Evolutionary conservation across 2,329 filamentous ascomycete genomes (phyloP).

Genomic region (Fusarium oxysporum): DNA sequence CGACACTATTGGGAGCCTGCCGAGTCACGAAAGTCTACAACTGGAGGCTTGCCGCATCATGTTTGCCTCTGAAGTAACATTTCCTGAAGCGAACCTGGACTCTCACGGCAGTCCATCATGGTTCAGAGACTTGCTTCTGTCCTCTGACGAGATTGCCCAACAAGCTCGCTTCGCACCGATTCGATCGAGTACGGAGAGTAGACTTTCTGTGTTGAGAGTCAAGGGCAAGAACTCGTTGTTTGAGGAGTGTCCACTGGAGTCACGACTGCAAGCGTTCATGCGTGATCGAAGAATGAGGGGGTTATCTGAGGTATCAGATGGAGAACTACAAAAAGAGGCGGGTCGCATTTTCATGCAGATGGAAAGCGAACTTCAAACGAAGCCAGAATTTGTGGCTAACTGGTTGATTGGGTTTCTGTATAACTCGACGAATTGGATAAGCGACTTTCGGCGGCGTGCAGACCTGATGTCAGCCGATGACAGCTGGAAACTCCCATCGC

Average conservation of each 20-base stretch:
- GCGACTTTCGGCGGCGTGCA: slow-evolving; percentile 16
- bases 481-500: not conserved
- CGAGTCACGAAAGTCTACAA: slow-evolving; percentile 23
- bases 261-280: slow-evolving; percentile 21
- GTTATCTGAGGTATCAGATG: not conserved
- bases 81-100: slow-evolving; percentile 15
- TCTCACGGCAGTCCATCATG: slow-evolving; percentile 15
- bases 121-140: slow-evolving; percentile 27
- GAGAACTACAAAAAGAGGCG: slow-evolving; percentile 23
- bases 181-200: slow-evolving; percentile 23
- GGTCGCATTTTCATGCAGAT: slow-evolving; percentile 20
- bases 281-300: not conserved
- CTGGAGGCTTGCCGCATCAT: slow-evolving; percentile 36
- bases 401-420: slow-evolving; percentile 21
- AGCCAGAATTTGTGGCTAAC: slow-evolving; percentile 32
- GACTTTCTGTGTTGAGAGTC: slow-evolving; percentile 15
- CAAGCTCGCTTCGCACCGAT: slow-evolving; percentile 29
- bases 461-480: not conserved
- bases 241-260: slow-evolving; percentile 26
- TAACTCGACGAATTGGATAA: slow-evolving; percentile 20
- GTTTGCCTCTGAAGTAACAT: slow-evolving; percentile 36
- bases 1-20: slow-evolving; percentile 20
- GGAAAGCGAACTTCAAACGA: slow-evolving; percentile 26
- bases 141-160: slow-evolving; percentile 15
- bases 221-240: slow-evolving; percentile 33